These are phyloP conservation scores for Hansenula lynferdii DNA, from an alignment of 1,139 yeast species.

Conservation along the genomic window DNA sequence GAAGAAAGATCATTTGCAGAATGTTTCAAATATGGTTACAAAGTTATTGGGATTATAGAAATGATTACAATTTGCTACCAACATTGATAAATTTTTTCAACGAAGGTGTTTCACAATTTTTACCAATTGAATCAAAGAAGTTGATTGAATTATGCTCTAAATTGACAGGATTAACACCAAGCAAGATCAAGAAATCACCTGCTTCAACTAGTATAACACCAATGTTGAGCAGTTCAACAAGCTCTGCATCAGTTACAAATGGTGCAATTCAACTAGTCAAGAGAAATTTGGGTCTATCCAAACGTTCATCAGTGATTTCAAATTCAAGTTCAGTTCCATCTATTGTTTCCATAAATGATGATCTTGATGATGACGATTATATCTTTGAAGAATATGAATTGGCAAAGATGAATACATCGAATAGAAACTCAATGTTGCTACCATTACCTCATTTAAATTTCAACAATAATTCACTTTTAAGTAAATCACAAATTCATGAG, in stretches of 20 bases:
- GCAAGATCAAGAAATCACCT: slow-evolving; percentile 25
- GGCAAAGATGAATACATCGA: slow-evolving; percentile 26
- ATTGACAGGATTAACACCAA: slow-evolving; percentile 28
- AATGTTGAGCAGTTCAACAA: slow-evolving; percentile 20
- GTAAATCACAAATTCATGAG: slow-evolving; percentile 26
- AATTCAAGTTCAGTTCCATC: slow-evolving; percentile 25
- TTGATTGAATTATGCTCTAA: slow-evolving; percentile 60
- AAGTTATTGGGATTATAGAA: slow-evolving; percentile 72
- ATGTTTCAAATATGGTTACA: slow-evolving; percentile 82
- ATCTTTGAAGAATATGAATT: slow-evolving; percentile 33
- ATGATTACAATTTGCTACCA: slow-evolving; percentile 58
- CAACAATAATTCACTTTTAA: slow-evolving; percentile 25
- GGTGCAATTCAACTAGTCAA: slow-evolving; percentile 37
- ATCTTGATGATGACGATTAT: slow-evolving; percentile 30
- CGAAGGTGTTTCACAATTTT: slow-evolving; percentile 52
- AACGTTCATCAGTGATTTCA: slow-evolving; percentile 24
- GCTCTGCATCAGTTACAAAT: slow-evolving; percentile 20
- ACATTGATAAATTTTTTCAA: slow-evolving; percentile 73
- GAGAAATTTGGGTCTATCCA: slow-evolving; percentile 30
- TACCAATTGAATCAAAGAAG: slow-evolving; percentile 62
- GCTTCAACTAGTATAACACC: slow-evolving; percentile 17
- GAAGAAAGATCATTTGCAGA: slow-evolving; percentile 63
- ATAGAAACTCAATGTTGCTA: slow-evolving; percentile 25
- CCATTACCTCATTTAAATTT: slow-evolving; percentile 29
- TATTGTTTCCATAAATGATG: slow-evolving; percentile 23